These are phyloP conservation scores for Naganishia friedmannii DNA, from an alignment of 768 basidiomycete genomes.

Conservation along the genomic window DNA sequence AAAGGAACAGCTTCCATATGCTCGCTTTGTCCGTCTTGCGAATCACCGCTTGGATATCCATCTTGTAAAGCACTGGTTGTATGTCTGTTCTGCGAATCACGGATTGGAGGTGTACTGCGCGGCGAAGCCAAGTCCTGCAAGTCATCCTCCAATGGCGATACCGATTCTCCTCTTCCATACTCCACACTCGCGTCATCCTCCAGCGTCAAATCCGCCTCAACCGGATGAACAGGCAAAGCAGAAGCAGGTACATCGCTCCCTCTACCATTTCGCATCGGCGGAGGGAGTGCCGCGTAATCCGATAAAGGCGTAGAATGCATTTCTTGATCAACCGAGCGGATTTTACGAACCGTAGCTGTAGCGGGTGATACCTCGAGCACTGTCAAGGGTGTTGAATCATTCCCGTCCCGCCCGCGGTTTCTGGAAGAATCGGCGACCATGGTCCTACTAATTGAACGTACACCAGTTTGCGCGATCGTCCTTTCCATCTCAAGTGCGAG, in stretches of 20 bases:
- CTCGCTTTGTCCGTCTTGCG: neutral
- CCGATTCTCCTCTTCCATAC: neutral
- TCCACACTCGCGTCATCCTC: neutral
- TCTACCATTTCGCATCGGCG: neutral
- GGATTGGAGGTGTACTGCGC: neutral
- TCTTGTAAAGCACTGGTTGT: neutral
- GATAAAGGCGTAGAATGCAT: conserved; percentile 14
- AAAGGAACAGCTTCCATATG: neutral
- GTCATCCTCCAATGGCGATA: neutral
- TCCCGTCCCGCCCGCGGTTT: neutral
- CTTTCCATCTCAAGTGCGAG: neutral
- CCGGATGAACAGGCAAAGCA: neutral
- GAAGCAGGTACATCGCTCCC: neutral
- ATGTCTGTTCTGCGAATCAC: neutral
- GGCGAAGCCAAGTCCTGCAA: neutral
- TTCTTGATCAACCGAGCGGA: neutral
- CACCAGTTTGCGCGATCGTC: neutral
- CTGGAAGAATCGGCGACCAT: neutral
- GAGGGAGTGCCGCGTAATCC: neutral
- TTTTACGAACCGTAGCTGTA: neutral
- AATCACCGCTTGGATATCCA: neutral
- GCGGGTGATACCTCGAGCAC: neutral
- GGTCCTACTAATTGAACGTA: neutral
- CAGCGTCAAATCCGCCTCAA: neutral
- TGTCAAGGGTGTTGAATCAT: conserved; percentile 7